Base-by-base conservation (phyloP, 352 stramenopile species). In the Phytopythium mirpurense region DNA sequence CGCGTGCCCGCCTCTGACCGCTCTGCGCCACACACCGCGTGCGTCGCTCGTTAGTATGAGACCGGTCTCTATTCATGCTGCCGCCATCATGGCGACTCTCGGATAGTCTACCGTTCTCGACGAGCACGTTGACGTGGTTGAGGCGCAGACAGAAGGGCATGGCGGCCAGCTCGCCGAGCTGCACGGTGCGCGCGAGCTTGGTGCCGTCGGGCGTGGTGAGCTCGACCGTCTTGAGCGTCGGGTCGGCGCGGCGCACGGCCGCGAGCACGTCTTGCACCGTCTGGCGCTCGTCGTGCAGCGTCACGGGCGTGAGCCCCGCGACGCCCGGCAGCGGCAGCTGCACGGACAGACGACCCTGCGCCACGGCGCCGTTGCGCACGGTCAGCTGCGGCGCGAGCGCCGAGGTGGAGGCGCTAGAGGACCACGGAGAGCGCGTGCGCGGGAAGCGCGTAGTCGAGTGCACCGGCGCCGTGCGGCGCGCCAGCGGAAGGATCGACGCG, bases 131-230 rank as follows among this genome's bases (percentile, higher is more conserved):
- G 21, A 86, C 65, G 49, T 87, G 67, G 61, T 92, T 88, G 14
- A 92, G 58, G 9, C 77, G 71, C 31, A 92, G 49, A 49, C 84
- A 82, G 56, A 92, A 88, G 19, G 74, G 29, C 69, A 90, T 83
- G 48, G 64, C 62, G 40, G 72, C 79, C 41, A 92, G 68, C 51
- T 88, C 78, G 10, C 56, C 50, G 8, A 92, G 51, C 18, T 76
- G 72, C 51, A 88, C 76, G 9, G 70, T 88, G 42, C 78, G 80
- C 44, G 78, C 77, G 49, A 91, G 56, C 27, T 84, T 88, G 19
- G 69, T 78, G 52, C 81, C 78, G 38, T 87, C 75, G n/a, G 58
- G 67, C 19, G 74, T 86, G 9, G 79, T 79, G n/a, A 86, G 53
- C 24, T 86, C 74, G 36, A 91, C 77, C 19, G 67, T 56, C 56